Percentiles rank a stretch among this genome's conserved stretches.
Conservation (phyloP, 495 filamentous ascomycete species). For the Podospora conica region DNA sequence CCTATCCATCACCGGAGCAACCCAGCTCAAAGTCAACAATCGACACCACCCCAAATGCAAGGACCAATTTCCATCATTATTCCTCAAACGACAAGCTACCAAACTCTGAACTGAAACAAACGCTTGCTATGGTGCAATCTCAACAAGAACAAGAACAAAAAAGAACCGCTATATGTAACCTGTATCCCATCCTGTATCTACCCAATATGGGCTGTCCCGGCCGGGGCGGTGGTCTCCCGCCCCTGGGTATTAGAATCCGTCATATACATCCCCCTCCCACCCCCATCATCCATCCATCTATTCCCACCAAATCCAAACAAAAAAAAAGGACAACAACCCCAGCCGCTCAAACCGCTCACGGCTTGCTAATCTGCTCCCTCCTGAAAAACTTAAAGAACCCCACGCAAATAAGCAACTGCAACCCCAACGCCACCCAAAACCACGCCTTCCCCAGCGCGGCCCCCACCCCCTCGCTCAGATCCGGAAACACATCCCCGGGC, state of each 20-base stretch:
- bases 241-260: not conserved
- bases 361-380: constrained; percentile 63
- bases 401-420: constrained; percentile 55
- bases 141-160: not conserved
- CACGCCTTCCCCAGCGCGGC: constrained; percentile 49
- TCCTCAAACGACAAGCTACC: not conserved
- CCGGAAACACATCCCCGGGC: constrained; percentile 55
- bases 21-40: not conserved
- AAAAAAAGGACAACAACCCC: not conserved
- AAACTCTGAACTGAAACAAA: not conserved
- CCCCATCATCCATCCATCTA: not conserved
- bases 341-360: constrained; percentile 22
- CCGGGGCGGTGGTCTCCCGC: not conserved
- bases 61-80: not conserved
- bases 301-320: not conserved
- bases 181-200: not conserved
- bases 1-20: not conserved
- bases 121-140: not conserved
- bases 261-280: not conserved
- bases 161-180: not conserved
- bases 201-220: not conserved
- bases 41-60: not conserved
- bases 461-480: constrained; percentile 45
- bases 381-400: constrained; percentile 61
- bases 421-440: constrained; percentile 60